A percentile compares a stretch with the other conserved stretches of the same genome.
Conservation (phyloP, 176 grass and related monocot genomes). For the Pontederia paniculata region DNA sequence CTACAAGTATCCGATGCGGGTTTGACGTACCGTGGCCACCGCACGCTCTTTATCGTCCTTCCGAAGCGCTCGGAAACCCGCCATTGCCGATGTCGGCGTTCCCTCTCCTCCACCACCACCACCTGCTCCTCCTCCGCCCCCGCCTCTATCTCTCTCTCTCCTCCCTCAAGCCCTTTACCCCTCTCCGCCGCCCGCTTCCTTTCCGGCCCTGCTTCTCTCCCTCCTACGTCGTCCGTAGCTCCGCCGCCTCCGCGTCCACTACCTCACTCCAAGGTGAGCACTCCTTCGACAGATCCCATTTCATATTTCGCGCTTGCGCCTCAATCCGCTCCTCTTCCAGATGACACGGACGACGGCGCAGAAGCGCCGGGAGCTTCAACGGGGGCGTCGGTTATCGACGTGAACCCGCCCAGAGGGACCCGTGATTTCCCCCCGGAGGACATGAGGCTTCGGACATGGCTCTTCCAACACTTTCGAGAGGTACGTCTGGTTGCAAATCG, state of each 20-base stretch:
- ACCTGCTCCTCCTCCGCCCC: constrained; percentile 27
- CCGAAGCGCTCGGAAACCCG: too few species aligned
- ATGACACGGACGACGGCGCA: constrained; percentile 15
- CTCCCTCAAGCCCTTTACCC: background rate
- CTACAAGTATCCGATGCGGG: too few species aligned
- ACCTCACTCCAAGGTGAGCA: constrained; percentile 21
- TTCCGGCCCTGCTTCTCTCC: constrained; percentile 3
- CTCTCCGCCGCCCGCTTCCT: constrained; percentile 3
- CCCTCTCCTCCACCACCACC: constrained; percentile 29
- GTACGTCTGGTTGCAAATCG: constrained; percentile 6
- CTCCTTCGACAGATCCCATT: background rate
- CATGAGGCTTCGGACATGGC: constrained; percentile 81
- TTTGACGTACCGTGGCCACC: too few species aligned
- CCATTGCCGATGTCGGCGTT: constrained; percentile 12
- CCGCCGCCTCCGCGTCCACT: constrained; percentile 10
- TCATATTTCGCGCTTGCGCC: too few species aligned
- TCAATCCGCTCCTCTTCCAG: background rate
- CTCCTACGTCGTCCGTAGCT: constrained; percentile 1
- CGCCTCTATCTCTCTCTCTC: constrained; percentile 10
- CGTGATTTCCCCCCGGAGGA: constrained; percentile 79
- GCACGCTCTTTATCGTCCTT: too few species aligned
- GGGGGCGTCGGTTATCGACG: constrained; percentile 30
- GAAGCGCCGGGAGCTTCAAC: background rate
- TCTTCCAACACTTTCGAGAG: constrained; percentile 77
- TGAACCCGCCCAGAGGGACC: constrained; percentile 82